Evolutionary conservation across 1,284 basidiomycete species (phyloP).

Genomic region (Naganishia liquefaciens): DNA sequence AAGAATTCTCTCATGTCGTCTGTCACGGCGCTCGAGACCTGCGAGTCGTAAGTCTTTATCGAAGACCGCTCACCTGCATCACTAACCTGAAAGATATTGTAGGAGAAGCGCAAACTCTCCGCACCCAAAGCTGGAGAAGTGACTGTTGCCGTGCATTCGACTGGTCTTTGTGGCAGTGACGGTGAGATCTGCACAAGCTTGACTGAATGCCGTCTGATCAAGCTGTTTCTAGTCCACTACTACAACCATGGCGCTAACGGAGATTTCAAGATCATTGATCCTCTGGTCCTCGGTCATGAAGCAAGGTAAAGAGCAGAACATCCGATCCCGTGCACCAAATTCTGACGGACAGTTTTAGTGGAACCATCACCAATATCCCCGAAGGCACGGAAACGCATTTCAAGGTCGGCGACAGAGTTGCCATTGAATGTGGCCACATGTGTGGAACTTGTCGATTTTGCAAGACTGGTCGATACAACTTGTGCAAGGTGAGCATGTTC

Average conservation of each 20-base stretch:
- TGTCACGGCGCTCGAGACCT: conserved; percentile 57
- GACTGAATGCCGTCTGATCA: too few species aligned
- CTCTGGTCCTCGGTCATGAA: conserved; percentile 89
- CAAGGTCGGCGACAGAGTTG: conserved; percentile 81
- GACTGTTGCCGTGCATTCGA: conserved; percentile 63
- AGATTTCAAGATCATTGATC: conserved; percentile 75
- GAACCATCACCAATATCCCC: conserved; percentile 19
- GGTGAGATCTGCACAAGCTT: conserved; percentile 58
- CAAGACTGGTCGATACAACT: conserved; percentile 81
- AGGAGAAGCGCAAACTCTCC: conserved; percentile 52
- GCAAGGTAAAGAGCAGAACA: conserved; percentile 73
- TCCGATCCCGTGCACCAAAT: conserved; percentile 47
- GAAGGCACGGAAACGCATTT: conserved; percentile 51
- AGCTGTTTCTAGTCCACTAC: conserved; percentile 70
- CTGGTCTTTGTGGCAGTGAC: conserved; percentile 90
- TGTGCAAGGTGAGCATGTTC: conserved; percentile 62
- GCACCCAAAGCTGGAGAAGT: conserved; percentile 51
- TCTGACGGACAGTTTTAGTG: neutral
- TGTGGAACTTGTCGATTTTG: conserved; percentile 64
- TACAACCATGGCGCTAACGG: conserved; percentile 85
- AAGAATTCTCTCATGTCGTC: conserved; percentile 38
- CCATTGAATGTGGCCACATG: conserved; percentile 88
- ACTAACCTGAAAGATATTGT: neutral
- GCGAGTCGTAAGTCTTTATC: conserved; percentile 50
- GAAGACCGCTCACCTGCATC: too few species aligned